Conservation (phyloP, 2,329 filamentous ascomycete genomes). For the Fragosphaeria purpurea region DNA sequence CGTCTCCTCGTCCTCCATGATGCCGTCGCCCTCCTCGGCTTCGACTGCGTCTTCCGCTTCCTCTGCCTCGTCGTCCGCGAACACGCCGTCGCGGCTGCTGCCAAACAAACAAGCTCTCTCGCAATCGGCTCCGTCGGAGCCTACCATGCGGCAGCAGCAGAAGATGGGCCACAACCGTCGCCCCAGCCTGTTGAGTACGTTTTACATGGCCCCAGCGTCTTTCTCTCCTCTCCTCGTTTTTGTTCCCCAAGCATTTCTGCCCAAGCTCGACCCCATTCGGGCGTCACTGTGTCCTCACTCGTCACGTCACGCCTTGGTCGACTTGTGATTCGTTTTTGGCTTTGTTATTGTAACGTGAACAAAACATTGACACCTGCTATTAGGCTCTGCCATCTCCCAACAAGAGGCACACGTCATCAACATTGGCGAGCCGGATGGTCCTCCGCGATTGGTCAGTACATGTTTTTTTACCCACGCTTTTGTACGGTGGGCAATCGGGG, state of each 20-base stretch:
- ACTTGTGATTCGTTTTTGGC: too few relatives aligned
- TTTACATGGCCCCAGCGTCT: too few relatives aligned
- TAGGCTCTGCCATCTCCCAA: slow-evolving; percentile 62
- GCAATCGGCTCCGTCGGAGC: slow-evolving; percentile 23
- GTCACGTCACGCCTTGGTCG: too few relatives aligned
- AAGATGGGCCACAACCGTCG: slow-evolving; percentile 43
- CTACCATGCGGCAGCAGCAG: slow-evolving; percentile 28
- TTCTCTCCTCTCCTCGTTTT: too few relatives aligned
- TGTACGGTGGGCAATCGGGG: too few relatives aligned
- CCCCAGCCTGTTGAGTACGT: slow-evolving; percentile 53
- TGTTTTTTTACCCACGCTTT: not conserved
- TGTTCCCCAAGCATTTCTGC: too few relatives aligned
- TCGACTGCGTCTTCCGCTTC: slow-evolving; percentile 18
- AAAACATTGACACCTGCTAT: too few relatives aligned
- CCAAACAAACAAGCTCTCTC: too few relatives aligned
- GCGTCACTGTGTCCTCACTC: too few relatives aligned
- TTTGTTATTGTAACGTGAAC: too few relatives aligned
- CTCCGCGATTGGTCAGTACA: slow-evolving; percentile 55
- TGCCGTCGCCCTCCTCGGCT: slow-evolving; percentile 8
- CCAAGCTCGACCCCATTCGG: too few relatives aligned
- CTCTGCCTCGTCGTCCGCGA: slow-evolving; percentile 35
- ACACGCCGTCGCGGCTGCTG: slow-evolving; percentile 31
- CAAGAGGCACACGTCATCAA: slow-evolving; percentile 74
- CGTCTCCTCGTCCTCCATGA: slow-evolving; percentile 5
- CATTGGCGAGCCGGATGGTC: slow-evolving; percentile 63